phyloP scores from a whole-genome alignment of 169 alveolate species.

The Babesia sp. region DNA sequence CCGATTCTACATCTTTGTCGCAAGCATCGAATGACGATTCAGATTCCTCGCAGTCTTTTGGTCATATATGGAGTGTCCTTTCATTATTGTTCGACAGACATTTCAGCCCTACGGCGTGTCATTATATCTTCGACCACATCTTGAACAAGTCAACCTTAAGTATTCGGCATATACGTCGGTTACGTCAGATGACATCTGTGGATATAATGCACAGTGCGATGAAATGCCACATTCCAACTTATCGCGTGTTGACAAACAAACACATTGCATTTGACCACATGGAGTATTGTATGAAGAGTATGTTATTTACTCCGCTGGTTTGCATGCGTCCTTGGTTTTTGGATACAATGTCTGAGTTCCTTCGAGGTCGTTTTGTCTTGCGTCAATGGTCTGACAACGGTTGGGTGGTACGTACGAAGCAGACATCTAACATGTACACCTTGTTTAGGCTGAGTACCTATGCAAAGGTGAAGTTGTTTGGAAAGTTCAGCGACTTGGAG shows the following conservation, averaged over 20 bases:
- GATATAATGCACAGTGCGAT: constrained; percentile 22
- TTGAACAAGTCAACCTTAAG: constrained; percentile 25
- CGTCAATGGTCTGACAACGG: constrained; percentile 50
- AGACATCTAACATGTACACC: constrained; percentile 23
- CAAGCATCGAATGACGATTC: background rate
- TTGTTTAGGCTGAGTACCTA: constrained; percentile 24
- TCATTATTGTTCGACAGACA: constrained; percentile 33
- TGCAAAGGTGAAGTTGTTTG: constrained; percentile 49
- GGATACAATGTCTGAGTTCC: background rate
- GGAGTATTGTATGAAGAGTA: constrained; percentile 20
- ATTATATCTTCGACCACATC: constrained; percentile 23
- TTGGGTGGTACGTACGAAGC: constrained; percentile 53
- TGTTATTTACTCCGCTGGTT: constrained; percentile 42
- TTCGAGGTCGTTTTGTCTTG: constrained; percentile 8
- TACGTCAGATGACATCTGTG: constrained; percentile 26
- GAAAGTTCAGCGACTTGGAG: constrained; percentile 30
- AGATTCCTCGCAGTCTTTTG: background rate
- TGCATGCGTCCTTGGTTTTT: constrained; percentile 23
- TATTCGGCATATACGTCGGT: constrained; percentile 24
- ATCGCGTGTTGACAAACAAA: constrained; percentile 12
- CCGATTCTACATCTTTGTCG: no score
- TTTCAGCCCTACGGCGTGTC: constrained; percentile 34
- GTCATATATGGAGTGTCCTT: constrained; percentile 32
- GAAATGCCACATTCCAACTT: constrained; percentile 8
- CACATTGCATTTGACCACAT: background rate